phyloP scores from a whole-genome alignment of 257 asterid genomes.

The Paraleonurus japonicus region DNA sequence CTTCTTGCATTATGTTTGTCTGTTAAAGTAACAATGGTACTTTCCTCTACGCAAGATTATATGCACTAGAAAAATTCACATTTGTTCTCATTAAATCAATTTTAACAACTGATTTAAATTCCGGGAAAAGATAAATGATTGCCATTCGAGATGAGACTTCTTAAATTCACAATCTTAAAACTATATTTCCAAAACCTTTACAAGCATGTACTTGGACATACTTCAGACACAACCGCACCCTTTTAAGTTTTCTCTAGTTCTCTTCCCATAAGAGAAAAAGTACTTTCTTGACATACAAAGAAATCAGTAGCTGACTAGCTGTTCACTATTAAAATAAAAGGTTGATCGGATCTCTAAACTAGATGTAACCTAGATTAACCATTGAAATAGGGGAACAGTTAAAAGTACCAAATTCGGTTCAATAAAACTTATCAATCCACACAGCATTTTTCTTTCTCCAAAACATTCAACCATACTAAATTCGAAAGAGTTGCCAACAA shows the following conservation, averaged over 20 bases:
- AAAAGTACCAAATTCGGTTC: not conserved
- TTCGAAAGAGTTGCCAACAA: not conserved
- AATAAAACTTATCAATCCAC: not conserved
- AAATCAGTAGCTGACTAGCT: not conserved
- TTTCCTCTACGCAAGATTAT: not conserved
- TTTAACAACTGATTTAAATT: not conserved
- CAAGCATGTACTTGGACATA: not conserved
- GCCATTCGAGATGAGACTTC: not conserved
- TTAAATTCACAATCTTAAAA: not conserved
- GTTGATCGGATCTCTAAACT: not conserved
- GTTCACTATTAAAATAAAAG: not conserved
- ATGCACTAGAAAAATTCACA: constrained; percentile 10
- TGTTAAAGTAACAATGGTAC: constrained; percentile 7
- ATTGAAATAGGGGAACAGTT: constrained; percentile 11
- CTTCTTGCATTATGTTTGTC: not conserved
- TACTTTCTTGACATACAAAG: not conserved
- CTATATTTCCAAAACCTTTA: not conserved
- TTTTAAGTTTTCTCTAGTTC: not conserved
- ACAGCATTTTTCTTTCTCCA: not conserved
- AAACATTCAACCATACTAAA: not conserved
- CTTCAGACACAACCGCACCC: not conserved
- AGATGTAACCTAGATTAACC: not conserved
- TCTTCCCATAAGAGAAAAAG: not conserved
- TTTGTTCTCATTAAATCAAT: not conserved
- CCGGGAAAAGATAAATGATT: not conserved